A percentile compares a stretch with the other conserved stretches of the same genome.
phyloP scores from a whole-genome alignment of 1,139 yeast genomes.

The Scheffersomyces lignicola region DNA sequence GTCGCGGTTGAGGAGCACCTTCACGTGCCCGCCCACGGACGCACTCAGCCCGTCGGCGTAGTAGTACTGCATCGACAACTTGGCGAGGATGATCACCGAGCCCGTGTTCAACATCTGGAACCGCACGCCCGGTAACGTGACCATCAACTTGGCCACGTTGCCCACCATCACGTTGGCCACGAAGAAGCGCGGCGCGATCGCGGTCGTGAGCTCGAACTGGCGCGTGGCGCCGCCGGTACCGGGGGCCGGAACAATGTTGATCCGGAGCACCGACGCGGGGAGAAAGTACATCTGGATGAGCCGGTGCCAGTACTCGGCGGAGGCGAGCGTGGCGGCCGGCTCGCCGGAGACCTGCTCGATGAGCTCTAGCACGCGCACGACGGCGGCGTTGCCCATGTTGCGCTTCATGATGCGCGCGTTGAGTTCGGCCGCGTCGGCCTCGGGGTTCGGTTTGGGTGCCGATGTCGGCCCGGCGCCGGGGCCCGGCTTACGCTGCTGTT shows the following conservation, averaged over 20 bases:
- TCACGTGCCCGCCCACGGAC: conserved; percentile 57
- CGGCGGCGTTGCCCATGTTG: conserved; percentile 48
- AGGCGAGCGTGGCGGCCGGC: conserved; percentile 25
- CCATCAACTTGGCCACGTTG: conserved; percentile 50
- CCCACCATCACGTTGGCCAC: conserved; percentile 55
- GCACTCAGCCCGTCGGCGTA: conserved; percentile 72
- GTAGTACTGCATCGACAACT: conserved; percentile 53
- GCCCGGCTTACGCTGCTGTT: neutral
- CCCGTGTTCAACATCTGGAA: conserved; percentile 71
- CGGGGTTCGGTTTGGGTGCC: conserved; percentile 8
- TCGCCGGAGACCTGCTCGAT: conserved; percentile 40
- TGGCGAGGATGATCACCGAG: conserved; percentile 60
- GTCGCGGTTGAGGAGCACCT: conserved; percentile 59
- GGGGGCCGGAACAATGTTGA: conserved; percentile 21
- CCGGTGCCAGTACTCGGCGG: conserved; percentile 40
- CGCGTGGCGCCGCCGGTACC: conserved; percentile 17
- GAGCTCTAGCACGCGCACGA: conserved; percentile 38
- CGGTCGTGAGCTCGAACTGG: conserved; percentile 63
- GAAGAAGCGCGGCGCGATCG: conserved; percentile 68
- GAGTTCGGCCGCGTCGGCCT: conserved; percentile 25
- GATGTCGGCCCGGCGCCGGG: conserved; percentile 9
- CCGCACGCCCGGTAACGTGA: conserved; percentile 62
- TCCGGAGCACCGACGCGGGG: conserved; percentile 31
- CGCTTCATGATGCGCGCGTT: conserved; percentile 40
- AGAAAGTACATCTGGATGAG: conserved; percentile 35